Evolutionary conservation across 805 yeast genomes (phyloP).

Genomic region (Helenozyma rhizophorensis): DNA sequence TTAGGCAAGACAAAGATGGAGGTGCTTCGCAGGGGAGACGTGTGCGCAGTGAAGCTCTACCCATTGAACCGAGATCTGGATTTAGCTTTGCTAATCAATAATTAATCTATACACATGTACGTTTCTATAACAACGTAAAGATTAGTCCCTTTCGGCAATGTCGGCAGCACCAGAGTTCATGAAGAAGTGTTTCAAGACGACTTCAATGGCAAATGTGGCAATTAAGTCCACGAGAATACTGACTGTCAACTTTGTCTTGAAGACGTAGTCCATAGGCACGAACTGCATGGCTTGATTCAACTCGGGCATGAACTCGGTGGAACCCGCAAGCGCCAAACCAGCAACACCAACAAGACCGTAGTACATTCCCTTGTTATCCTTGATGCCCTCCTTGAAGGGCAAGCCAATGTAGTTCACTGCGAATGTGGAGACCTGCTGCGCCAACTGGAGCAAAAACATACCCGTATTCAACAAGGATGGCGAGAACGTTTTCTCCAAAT

Average conservation of each 20-base stretch:
- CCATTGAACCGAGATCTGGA: constrained; percentile 26
- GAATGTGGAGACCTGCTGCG: constrained; percentile 96
- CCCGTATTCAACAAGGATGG: constrained; percentile 96
- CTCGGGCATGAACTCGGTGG: constrained; percentile 94
- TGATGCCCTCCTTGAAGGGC: constrained; percentile 90
- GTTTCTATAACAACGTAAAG: not conserved
- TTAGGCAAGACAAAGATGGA: constrained; percentile 6
- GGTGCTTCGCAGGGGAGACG: constrained; percentile 19
- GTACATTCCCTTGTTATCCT: constrained; percentile 93
- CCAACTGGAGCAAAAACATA: constrained; percentile 87
- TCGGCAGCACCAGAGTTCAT: constrained; percentile 92
- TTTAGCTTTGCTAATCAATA: constrained; percentile 13
- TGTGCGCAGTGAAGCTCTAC: constrained; percentile 24
- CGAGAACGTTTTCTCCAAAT: constrained; percentile 78
- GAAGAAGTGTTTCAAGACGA: constrained; percentile 75
- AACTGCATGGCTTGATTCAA: constrained; percentile 87
- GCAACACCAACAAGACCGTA: constrained; percentile 92
- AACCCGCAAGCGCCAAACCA: constrained; percentile 80
- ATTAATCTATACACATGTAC: not conserved
- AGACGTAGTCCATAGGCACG: constrained; percentile 73
- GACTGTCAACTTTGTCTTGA: constrained; percentile 73
- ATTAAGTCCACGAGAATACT: constrained; percentile 73
- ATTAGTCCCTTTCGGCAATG: constrained; percentile 54
- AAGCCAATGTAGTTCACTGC: constrained; percentile 97
- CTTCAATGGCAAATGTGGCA: constrained; percentile 73